Evolutionary conservation across 495 filamentous ascomycete species (phyloP), one percentile per base, ranked within the genome.

Genomic region (Clohesyomyces aquaticus): DNA sequence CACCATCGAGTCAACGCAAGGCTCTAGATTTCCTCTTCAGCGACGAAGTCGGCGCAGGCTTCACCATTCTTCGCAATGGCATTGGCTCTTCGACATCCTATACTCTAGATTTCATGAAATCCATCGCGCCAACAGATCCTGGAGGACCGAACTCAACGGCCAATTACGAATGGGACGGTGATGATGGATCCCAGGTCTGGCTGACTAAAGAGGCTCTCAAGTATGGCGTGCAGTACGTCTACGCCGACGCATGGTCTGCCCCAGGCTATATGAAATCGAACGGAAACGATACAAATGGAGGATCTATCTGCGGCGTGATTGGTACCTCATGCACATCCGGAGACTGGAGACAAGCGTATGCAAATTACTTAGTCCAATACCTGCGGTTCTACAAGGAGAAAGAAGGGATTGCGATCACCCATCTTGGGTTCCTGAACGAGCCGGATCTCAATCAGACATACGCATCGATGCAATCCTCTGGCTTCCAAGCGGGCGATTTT

Each of bases 261-360:
- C 81, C 81, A 0, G 81, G 78, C 0, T 86, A 78, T 73, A 84
- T 86, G 82, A 86, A 85, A 70, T 83, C 79, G 4, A 81, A 80
- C 63, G 69, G 72, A 14, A 65, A 72, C 23, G 71, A 79, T 41
- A 59, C 61, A 38, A 73, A 74, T 41, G 75, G 79, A 48, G 77
- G 77, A n/a, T 80, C 77, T 50, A 67, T 81, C 26, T 85, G 83
- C 70, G 77, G 82, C 19, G 78, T 82, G 1, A 72, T 76, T 0
- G 75, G 75, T 4, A 67, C 77, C 6, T 66, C 69, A 8, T 84
- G 82, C 66, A 73, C 71, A 6, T 74, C 72, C 3, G 82, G 82
- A 0, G 79, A 84, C 60, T 85, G 83, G 83, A 73, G 77, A 46
- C 78, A 83, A 62, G 78, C 83, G 0, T 85, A 83, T 59, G 82